Evolutionary conservation across 1,284 basidiomycete genomes (phyloP), one percentile per base, ranked within the genome.

Genomic region (Leccinum huronense): DNA sequence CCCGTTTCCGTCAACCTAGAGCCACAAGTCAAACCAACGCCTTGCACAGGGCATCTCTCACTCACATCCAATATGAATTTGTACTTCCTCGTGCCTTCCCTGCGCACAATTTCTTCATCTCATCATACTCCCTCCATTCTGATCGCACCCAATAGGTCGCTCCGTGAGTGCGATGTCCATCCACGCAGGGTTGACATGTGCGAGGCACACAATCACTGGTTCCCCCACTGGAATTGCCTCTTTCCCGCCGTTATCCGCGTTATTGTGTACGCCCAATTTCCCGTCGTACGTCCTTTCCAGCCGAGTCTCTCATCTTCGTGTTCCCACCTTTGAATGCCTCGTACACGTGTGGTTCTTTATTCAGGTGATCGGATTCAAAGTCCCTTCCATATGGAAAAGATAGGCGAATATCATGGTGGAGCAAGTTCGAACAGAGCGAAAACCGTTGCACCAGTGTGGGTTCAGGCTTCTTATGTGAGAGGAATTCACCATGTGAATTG

Each of bases 231-330:
- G 59, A n/a, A 23, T 30, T 1, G 73, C 69, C 19, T 70, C 69
- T 38, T 27, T 30, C 23, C 7, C 14, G 3, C 6, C 16, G 9
- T 13, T 9, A 3, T n/a, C 33, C 19, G 3, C 8, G 57, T 69
- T 57, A 57, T 64, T 36, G 48, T 66, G 61, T 61, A 71, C 64
- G 85, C 83, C 68, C 76, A 80, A 54, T 89, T 87, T 1, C 88
- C 89, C 0, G 88, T 90, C 58, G 83, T 87, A 58, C 81, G 83
- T 3, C 89, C 89, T 19, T 88, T 79, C 88, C 89, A 90, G 23
- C 83, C 73, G 31, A 90, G 69, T 34, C 83, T 72, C 45, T 86
- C 81, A 64, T 88, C 82, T 5, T 75, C 67, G 23, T 81, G 77
- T 33, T 83, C 82, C 84, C 86, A 90, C 0, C 77, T 0, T 78